Evolutionary conservation across 2,329 filamentous ascomycete genomes (phyloP).

Genomic region (Ascosphaera apis): DNA sequence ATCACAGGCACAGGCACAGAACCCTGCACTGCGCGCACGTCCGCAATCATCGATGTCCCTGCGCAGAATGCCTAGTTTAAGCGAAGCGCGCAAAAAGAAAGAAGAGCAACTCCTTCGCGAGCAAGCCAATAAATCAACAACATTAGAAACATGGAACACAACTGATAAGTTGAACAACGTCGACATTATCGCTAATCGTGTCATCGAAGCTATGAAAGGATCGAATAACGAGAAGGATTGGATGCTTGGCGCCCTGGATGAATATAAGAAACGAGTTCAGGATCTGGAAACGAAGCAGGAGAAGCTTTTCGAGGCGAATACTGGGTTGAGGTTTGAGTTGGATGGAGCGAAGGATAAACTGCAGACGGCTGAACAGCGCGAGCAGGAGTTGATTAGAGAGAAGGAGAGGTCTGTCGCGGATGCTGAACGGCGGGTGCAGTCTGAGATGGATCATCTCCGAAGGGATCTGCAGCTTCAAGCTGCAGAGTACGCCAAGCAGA

Average conservation of each 20-base stretch:
- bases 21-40: not conserved
- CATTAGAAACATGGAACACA: not conserved
- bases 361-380: slow-evolving; percentile 22
- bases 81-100: not conserved
- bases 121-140: not conserved
- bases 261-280: slow-evolving; percentile 18
- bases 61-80: not conserved
- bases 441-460: slow-evolving; percentile 17
- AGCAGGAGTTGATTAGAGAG: slow-evolving; percentile 29
- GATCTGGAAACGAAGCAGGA: slow-evolving; percentile 32
- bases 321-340: slow-evolving; percentile 42
- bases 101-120: not conserved
- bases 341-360: slow-evolving; percentile 34
- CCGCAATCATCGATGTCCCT: not conserved
- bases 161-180: not conserved
- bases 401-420: slow-evolving; percentile 30
- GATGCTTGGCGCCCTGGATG: not conserved
- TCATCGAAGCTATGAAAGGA: not conserved
- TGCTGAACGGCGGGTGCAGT: slow-evolving; percentile 28
- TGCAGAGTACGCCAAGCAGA: not conserved
- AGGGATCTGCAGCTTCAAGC: not conserved
- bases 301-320: slow-evolving; percentile 28
- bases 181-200: not conserved
- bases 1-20: not conserved
- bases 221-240: not conserved